Base-by-base conservation (phyloP, 805 yeast genomes). In the Candida nanaspora region DNA sequence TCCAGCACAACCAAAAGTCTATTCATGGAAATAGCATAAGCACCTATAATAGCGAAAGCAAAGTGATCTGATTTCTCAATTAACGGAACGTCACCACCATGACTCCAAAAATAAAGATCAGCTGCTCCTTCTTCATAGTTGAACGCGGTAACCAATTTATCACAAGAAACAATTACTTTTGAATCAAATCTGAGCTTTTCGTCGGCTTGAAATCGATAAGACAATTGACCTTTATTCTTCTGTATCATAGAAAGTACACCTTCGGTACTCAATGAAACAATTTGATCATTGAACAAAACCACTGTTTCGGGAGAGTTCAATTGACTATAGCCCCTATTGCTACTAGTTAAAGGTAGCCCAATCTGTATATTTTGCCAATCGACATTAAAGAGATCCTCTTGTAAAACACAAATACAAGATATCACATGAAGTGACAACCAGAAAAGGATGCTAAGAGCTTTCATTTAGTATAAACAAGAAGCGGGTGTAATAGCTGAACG, bases 291-390 rank as follows among this genome's bases (percentile, higher is more conserved):
- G 6, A 15, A 18, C 26, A 35, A 37, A 37, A 47, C 33, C 20
- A 52, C 25, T 8, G 55, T 38, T 2, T 30, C 20, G 6, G 33
- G 7, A 16, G n/a, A n/a, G n/a, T 11, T 6, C 6, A 30, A 13
- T 4, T 6, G 4, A 5, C 16, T 6, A 6, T 19, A 30, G 10
- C 33, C 33, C 6, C 33, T 20, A 15, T 11, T 16, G 6, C 10
- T 30, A 15, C 6, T 15, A 11, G 11, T 6, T 31, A 31, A 19
- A 49, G 70, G 61, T 6, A 52, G 48, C 1, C 81, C 81, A 23
- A 73, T 55, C 38, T 66, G 69, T 25, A 62, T 63, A 8, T 66
- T 54, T 35, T 75, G 70, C 81, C 82, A 78, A 48, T 80, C 86
- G 27, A 63, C 62, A 15, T 57, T 57, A 51, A 70, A 75, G 0